Evolutionary conservation across 306 rosid genomes (phyloP).

Genomic region (Oxytropis ochrocephala): DNA sequence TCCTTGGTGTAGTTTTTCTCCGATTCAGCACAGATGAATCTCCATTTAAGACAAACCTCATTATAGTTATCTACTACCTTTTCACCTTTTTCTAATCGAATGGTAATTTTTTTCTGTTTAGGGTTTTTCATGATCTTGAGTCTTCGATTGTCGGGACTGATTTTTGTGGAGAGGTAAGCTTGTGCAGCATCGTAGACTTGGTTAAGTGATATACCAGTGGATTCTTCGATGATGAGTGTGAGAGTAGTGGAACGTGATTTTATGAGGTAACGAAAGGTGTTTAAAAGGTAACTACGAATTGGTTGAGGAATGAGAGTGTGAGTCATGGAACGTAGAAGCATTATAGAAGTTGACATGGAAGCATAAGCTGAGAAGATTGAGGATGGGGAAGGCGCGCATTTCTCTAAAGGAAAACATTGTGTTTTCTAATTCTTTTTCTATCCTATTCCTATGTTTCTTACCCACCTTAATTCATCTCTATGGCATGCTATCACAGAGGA

Average conservation of each 20-base stretch:
- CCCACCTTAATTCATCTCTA: too few relatives aligned
- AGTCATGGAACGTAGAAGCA: conserved; percentile 70
- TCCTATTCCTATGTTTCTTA: too few relatives aligned
- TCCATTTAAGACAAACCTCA: conserved; percentile 45
- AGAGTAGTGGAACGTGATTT: conserved; percentile 38
- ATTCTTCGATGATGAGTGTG: conserved; percentile 71
- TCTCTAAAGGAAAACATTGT: conserved; percentile 50
- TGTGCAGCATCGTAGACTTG: conserved; percentile 73
- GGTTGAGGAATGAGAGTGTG: conserved; percentile 67
- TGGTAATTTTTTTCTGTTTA: conserved; percentile 44
- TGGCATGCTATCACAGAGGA: too few relatives aligned
- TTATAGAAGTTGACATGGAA: conserved; percentile 66
- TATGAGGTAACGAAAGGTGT: conserved; percentile 40
- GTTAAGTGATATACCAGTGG: conserved; percentile 45
- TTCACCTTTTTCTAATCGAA: conserved; percentile 65
- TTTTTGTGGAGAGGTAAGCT: conserved; percentile 47
- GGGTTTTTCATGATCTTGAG: conserved; percentile 57
- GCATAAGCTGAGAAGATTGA: conserved; percentile 81
- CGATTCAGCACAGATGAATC: conserved; percentile 30
- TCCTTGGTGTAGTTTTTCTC: conserved; percentile 30
- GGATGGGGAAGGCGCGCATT: conserved; percentile 66
- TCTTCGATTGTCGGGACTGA: conserved; percentile 41
- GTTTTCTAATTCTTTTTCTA: not conserved
- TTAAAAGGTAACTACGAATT: conserved; percentile 37
- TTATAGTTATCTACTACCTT: conserved; percentile 35